Evolutionary conservation across 2,329 filamentous ascomycete genomes (phyloP).

Genomic region (Aschersonia sp.): DNA sequence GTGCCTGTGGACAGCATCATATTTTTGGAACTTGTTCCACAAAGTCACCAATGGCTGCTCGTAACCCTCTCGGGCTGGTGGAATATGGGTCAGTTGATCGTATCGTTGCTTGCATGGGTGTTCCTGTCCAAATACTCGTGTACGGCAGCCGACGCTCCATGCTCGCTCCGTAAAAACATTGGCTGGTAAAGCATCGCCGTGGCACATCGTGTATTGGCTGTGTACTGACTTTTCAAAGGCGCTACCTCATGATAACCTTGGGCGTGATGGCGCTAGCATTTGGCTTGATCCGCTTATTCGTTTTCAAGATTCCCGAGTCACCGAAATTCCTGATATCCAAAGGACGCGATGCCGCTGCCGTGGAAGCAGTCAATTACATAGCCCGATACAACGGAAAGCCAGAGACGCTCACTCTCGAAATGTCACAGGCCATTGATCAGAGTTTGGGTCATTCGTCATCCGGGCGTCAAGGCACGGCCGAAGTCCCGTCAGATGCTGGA

Average conservation of each 20-base stretch:
- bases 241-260: constrained; percentile 25
- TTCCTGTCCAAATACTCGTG: constrained; percentile 22
- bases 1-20: constrained; percentile 31
- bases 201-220: background rate
- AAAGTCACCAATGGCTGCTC: constrained; percentile 27
- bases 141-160: constrained; percentile 14
- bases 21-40: constrained; percentile 32
- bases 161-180: constrained; percentile 25
- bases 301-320: constrained; percentile 27
- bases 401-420: constrained; percentile 16
- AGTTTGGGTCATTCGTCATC: background rate
- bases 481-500: background rate
- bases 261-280: constrained; percentile 23
- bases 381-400: constrained; percentile 19
- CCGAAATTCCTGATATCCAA: constrained; percentile 26
- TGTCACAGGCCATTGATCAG: constrained; percentile 13
- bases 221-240: constrained; percentile 6
- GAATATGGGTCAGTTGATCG: constrained; percentile 32
- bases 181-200: constrained; percentile 18
- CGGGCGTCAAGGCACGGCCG: no score
- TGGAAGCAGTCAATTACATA: constrained; percentile 29
- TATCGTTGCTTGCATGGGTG: constrained; percentile 17
- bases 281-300: constrained; percentile 22
- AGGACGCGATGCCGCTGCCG: constrained; percentile 28
- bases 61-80: constrained; percentile 27